These are phyloP conservation scores for Fusarium graminum DNA, from an alignment of 2,329 filamentous ascomycete genomes.

Conservation along the genomic window DNA sequence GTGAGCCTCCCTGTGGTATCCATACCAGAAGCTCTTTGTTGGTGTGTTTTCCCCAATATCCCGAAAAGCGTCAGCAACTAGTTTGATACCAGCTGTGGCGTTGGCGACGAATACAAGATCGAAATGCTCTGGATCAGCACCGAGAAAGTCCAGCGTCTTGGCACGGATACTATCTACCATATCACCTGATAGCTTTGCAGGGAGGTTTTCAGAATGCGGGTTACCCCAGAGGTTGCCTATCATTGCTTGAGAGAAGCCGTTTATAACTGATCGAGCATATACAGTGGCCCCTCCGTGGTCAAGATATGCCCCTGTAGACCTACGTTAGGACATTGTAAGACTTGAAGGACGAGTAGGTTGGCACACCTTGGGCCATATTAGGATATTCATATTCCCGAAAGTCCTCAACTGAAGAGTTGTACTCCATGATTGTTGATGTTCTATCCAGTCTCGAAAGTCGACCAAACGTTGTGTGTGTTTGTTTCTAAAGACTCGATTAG, in stretches of 20 bases:
- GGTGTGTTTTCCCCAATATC: constrained; percentile 64
- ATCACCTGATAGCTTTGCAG: constrained; percentile 68
- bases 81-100: constrained; percentile 72
- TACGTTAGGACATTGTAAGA: constrained; percentile 15
- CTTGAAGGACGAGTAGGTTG: not conserved
- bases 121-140: constrained; percentile 69
- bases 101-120: constrained; percentile 74
- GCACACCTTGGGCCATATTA: constrained; percentile 47
- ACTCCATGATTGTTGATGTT: constrained; percentile 38
- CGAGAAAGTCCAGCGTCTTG: constrained; percentile 68
- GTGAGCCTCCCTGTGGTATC: constrained; percentile 72
- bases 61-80: constrained; percentile 69
- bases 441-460: constrained; percentile 23
- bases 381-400: constrained; percentile 49
- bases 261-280: constrained; percentile 69
- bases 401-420: constrained; percentile 44
- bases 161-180: constrained; percentile 68
- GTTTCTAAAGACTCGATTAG: constrained; percentile 22
- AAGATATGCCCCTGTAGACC: constrained; percentile 60
- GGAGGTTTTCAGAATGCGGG: constrained; percentile 73
- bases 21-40: constrained; percentile 66
- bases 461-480: constrained; percentile 21
- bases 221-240: constrained; percentile 73
- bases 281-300: constrained; percentile 71
- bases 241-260: constrained; percentile 68